A percentile compares a stretch with the other conserved stretches of the same genome.
These are phyloP conservation scores for Candida ortonii DNA, from an alignment of 805 yeast species.

Conservation along the genomic window DNA sequence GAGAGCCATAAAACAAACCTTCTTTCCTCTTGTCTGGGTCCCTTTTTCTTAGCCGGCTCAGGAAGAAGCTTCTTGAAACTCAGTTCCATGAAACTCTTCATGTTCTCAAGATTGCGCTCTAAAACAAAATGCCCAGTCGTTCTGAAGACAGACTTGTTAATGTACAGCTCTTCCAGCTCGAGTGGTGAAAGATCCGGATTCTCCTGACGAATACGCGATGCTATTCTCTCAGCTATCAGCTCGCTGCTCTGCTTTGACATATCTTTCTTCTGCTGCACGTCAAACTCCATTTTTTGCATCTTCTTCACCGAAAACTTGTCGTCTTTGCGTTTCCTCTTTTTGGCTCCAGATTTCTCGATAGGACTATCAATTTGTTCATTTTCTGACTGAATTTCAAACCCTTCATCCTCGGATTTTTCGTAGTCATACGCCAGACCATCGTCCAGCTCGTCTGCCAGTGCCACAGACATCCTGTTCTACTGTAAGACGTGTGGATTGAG, in stretches of 20 bases:
- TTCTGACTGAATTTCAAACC: conserved; percentile 5
- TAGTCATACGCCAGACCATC: conserved; percentile 43
- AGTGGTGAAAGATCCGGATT: conserved; percentile 69
- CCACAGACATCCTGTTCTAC: conserved; percentile 10
- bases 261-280: conserved; percentile 51
- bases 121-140: conserved; percentile 59
- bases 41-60: conserved; percentile 26
- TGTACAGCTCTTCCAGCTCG: conserved; percentile 65
- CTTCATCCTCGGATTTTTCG: conserved; percentile 40
- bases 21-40: conserved; percentile 22
- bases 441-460: conserved; percentile 44
- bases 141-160: conserved; percentile 52
- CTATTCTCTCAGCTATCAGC: conserved; percentile 64
- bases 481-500: too few species aligned
- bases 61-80: conserved; percentile 49
- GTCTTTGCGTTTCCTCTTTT: conserved; percentile 28
- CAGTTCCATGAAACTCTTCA: conserved; percentile 50
- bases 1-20: conserved; percentile 54
- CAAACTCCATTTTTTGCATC: conserved; percentile 63
- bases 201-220: conserved; percentile 54
- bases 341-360: conserved; percentile 8
- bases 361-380: conserved; percentile 15
- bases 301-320: conserved; percentile 62
- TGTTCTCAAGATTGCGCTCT: conserved; percentile 52
- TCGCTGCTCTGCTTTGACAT: conserved; percentile 57